A percentile compares a stretch with the other conserved stretches of the same genome.
Conservation (phyloP, 768 basidiomycete species). For the Tulasnella sp. region DNA sequence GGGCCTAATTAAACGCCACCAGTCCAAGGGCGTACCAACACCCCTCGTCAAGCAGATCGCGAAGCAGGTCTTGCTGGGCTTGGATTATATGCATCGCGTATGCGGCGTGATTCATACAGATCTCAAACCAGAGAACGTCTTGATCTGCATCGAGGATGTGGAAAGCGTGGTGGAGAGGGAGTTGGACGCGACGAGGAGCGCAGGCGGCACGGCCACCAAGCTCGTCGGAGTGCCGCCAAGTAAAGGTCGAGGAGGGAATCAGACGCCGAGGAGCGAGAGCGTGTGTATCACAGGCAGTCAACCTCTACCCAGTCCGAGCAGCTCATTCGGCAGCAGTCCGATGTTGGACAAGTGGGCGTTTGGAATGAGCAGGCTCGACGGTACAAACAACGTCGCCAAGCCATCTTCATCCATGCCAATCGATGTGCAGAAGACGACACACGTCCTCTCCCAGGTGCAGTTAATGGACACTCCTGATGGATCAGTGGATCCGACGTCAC, state of each 20-base stretch:
- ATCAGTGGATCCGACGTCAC: constrained; percentile 23
- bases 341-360: constrained; percentile 82
- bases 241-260: constrained; percentile 89
- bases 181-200: constrained; percentile 43
- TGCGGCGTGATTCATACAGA: constrained; percentile 98
- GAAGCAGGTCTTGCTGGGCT: constrained; percentile 86
- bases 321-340: constrained; percentile 53
- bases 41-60: constrained; percentile 89
- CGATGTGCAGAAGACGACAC: constrained; percentile 25
- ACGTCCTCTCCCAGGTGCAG: constrained; percentile 6
- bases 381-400: constrained; percentile 21
- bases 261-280: constrained; percentile 77
- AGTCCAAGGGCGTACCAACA: constrained; percentile 95
- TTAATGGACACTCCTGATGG: constrained; percentile 23
- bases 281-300: constrained; percentile 87
- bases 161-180: constrained; percentile 85
- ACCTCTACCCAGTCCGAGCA: constrained; percentile 66
- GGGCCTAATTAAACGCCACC: constrained; percentile 93
- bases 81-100: constrained; percentile 96
- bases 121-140: constrained; percentile 95
- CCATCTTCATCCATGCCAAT: constrained; percentile 18
- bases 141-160: constrained; percentile 94
- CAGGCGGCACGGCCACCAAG: constrained; percentile 33
- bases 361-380: constrained; percentile 83
- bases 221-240: constrained; percentile 89